Evolutionary conservation across 2,329 filamentous ascomycete genomes (phyloP).

Genomic region (Paradendryphiella salina): DNA sequence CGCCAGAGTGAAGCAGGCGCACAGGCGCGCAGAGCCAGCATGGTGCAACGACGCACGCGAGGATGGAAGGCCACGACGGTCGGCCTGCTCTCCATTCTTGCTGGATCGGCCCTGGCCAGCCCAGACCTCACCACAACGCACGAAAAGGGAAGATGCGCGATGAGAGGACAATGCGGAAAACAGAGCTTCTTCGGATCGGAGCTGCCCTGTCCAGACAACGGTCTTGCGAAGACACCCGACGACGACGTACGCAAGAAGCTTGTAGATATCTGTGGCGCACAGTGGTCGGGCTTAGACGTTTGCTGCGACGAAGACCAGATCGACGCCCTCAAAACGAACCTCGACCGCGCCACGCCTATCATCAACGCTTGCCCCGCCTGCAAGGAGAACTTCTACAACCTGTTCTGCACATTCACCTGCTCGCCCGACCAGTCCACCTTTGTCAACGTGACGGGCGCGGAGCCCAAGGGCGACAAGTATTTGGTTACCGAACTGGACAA

Average conservation of each 20-base stretch:
- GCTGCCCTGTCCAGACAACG: conserved; percentile 92
- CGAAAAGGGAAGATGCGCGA: conserved; percentile 84
- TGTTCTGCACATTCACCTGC: conserved; percentile 98
- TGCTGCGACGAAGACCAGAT: conserved; percentile 86
- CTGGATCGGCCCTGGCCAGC: conserved; percentile 33
- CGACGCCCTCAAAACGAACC: conserved; percentile 76
- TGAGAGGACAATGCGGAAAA: conserved; percentile 89
- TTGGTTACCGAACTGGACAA: conserved; percentile 91
- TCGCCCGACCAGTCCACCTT: conserved; percentile 96
- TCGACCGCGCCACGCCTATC: conserved; percentile 84
- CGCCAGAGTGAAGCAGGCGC: conserved; percentile 9
- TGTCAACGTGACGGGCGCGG: conserved; percentile 82
- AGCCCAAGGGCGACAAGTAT: conserved; percentile 62
- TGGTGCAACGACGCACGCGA: conserved; percentile 29
- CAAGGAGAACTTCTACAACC: conserved; percentile 97
- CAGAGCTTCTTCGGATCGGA: conserved; percentile 87
- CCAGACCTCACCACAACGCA: conserved; percentile 60
- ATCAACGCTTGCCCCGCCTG: conserved; percentile 94
- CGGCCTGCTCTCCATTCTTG: conserved; percentile 36
- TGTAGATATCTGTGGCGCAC: conserved; percentile 79
- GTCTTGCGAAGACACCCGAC: conserved; percentile 72
- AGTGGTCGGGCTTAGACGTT: conserved; percentile 81
- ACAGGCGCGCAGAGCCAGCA: conserved; percentile 16
- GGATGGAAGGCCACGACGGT: conserved; percentile 32
- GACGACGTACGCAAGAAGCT: conserved; percentile 73